Evolutionary conservation across 2,329 filamentous ascomycete genomes (phyloP).

Genomic region (Cryphonectria naterciae): DNA sequence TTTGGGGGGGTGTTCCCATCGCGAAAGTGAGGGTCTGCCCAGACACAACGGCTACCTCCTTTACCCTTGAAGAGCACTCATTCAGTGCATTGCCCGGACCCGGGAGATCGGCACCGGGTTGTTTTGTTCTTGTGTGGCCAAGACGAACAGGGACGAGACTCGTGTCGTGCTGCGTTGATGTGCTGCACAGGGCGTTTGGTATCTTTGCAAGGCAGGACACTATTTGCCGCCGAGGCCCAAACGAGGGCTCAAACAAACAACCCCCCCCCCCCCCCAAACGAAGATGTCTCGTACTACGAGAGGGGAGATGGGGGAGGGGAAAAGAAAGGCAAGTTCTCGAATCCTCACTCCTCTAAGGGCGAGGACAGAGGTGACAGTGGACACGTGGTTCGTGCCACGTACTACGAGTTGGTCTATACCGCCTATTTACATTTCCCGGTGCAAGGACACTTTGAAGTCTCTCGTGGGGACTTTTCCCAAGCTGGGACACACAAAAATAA

Average conservation of each 20-base stretch:
- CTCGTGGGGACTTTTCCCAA: neutral
- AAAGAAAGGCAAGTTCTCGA: neutral
- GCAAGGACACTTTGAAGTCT: neutral
- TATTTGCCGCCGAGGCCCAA: neutral
- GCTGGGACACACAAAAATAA: neutral
- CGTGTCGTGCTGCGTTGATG: neutral
- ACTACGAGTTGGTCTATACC: neutral
- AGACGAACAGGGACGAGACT: neutral
- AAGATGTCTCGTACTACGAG: neutral
- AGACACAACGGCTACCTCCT: neutral
- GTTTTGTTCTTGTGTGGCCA: neutral
- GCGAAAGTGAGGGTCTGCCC: too few species aligned
- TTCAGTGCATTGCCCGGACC: neutral
- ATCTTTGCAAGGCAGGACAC: neutral
- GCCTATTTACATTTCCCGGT: neutral
- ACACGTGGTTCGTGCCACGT: neutral
- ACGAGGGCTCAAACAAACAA: neutral
- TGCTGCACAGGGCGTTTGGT: neutral
- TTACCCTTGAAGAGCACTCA: neutral
- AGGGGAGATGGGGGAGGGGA: neutral
- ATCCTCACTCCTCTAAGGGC: neutral
- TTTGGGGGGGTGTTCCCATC: too few species aligned
- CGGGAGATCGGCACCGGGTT: neutral
- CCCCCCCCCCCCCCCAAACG: neutral
- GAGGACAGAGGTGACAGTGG: neutral